Evolutionary conservation across 108 stramenopile genomes (phyloP), one percentile per base, ranked within the genome.

Genomic region (Cylindrotheca fusiformis): DNA sequence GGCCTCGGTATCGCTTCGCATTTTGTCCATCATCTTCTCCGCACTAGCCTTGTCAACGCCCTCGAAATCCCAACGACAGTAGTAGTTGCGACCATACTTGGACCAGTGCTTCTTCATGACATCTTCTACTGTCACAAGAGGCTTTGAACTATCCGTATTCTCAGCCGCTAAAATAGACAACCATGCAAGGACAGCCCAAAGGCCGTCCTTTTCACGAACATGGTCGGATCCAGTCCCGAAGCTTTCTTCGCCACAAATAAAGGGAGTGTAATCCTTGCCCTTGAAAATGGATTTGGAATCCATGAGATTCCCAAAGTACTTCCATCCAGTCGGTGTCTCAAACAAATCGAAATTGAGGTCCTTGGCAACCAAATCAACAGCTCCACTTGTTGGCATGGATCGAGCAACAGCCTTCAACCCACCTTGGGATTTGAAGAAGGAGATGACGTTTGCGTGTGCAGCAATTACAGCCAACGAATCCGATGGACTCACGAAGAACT

Each of bases 261-360:
- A 95, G 12, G 99, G 99, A 49, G 95, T 94, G 80, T 96, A 98
- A 71, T 99, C 93, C 53, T 76, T 78, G 20, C 88, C 93, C 26
- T 79, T 81, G 66, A 81, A 96, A 47, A 95, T 76, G 22, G 69
- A 90, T 74, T 96, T 95, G 68, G 95, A 95, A 74, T 98, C 97
- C 99, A 99, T 99, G 57, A 98, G 77, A 82, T 99, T 99, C 55
- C 98, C 98, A 60, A 99, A 99, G 80, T 95, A 99, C 78, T 99
- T 99, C 99, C 99, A 99, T 56, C 99, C 99, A 48, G 99, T 99
- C 17, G 99, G 99, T 1, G 96, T 97, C 74, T 98, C 98, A 73
- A 99, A 99, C 46, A 96, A 71, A 52, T 78, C 77, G 45, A 98
- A 84, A 68, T 85, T 94, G 71, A 94, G 63, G 55, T 95, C 92